Base-by-base conservation (phyloP, 306 rosid genomes). In the Ormosia emarginata region DNA sequence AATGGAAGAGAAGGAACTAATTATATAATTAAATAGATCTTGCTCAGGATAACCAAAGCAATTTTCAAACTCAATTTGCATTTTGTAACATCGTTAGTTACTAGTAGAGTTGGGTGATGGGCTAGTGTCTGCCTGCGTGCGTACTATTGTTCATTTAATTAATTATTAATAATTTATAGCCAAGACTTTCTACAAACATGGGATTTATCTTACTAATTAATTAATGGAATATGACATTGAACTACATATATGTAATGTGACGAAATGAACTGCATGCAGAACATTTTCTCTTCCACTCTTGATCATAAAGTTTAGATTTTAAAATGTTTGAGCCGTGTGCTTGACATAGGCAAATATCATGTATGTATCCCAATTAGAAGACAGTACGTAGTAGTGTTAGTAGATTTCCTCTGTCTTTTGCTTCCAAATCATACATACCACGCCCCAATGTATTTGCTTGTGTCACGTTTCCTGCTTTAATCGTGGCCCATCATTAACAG, bases 361-460 rank as follows among this genome's bases (percentile, higher is more conserved):
- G 33, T 8, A 44, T 74, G 78, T 32, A 66, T 47, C 73, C 81
- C 79, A 79, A 58, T 79, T 50, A 24, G 52, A 74, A 66, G 74
- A 79, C 82, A 80, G 75, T 32, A 46, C 39, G 34, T 85, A 77
- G 70, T 74, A 10, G 39, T 56, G 87, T 57, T 68, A 57, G 65
- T 53, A 49, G 83, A 85, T 72, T 73, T 85, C 47, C 77, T 65
- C 33, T 78, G 56, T 78, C 83, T 8, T 66, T 58, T 69, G 76
- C 14, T 67, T 53, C 46, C 24, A 77, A 73, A 68, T 67, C 71
- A 79, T 71, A 34, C 58, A 76, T 29, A 50, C n/a, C 57, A 76
- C 61, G 62, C 56, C 55, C 59, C 52, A 13, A 76, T 73, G 53
- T 41, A 64, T 62, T 81, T 76, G 79, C 67, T 36, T 63, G 62